Base-by-base conservation (phyloP, 495 filamentous ascomycete genomes). In the Pseudevernia furfuracea region DNA sequence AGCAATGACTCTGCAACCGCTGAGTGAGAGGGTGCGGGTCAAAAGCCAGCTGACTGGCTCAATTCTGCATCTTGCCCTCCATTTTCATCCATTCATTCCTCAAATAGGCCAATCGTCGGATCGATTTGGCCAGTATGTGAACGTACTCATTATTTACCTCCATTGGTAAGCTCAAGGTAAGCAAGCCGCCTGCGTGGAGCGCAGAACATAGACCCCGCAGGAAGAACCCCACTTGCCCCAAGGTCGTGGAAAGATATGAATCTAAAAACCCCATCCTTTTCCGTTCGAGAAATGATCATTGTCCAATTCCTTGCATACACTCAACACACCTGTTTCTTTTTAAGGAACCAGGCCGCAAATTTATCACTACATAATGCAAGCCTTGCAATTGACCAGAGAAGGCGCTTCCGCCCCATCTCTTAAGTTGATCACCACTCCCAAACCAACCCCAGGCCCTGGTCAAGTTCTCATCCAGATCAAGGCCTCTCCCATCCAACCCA, bases 151-250 rank as follows among this genome's bases (percentile, higher is more conserved):
- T 25, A 25, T 2, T 49, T 49, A 49, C n/a, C 46, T 23, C 1
- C 46, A 25, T 49, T 49, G n/a, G 46, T 49, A 49, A 49, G n/a
- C 49, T 53, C 49, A 30, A 53, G 49, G 49, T 53, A 53, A 53
- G 28, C 46, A 49, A 49, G n/a, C 21, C 21, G 4, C n/a, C 37
- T 39, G 4, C 37, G 6, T 3, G 21, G 12, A 4, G 1, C n/a
- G 46, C 46, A 49, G n/a, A 3, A 49, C 10, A 8, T 25, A 12
- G 10, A 49, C n/a, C 46, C n/a, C 46, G 46, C n/a, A 23, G 46
- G 9, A 49, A 25, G 1, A 25, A 2, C 46, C n/a, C 46, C 10
- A 25, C 46, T n/a, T n/a, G 46, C 46, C 12, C 15, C 28, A 53
- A 15, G 25, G 11, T 17, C 4, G 28, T 7, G 1, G 23, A 30